Evolutionary conservation across 768 basidiomycete genomes (phyloP), one percentile per base, ranked within the genome.

Genomic region (Auricularia sp.): DNA sequence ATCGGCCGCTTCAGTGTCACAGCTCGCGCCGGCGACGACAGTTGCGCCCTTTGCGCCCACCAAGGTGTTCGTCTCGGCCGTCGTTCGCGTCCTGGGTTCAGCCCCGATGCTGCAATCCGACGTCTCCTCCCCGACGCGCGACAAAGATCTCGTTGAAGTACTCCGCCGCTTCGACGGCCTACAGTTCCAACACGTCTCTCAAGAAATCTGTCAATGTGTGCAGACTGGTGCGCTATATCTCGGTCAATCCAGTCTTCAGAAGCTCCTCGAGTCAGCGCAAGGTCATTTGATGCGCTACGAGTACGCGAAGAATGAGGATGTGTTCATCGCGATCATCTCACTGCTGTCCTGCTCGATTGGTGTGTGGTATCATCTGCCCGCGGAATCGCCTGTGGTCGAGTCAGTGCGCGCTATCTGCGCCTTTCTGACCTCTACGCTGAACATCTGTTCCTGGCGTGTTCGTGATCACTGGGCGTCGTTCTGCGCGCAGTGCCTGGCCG

Each of bases 291-390:
- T 75, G 43, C 89, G 93, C 73, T 74, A 39, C 77, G 7, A 84
- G 83, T 70, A 76, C 81, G 2, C 74, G 80, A 62, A 84, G 80
- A 21, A 51, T 66, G 83, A 84, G 62, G 75, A 72, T 3, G 74
- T 86, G 36, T 82, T 85, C 12, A 71, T 82, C 14, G 70, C 89
- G 54, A 76, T 79, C 4, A 73, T 90, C n/a, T 78, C 81, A 21
- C 79, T 91, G 58, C 74, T 97, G 23, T 80, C 82, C 54, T 82
- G 84, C 6, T 89, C 91, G 0, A 70, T 85, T 64, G 75, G 81
- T 64, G 69, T 85, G 2, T 97, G 87, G 89, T 65, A 77, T 12
- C 39, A 51, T 12, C 16, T 51, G 16, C 16, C 47, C 47, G 47
- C 8, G 47, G 47, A 51, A 16, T 18, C 47, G 47, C 16, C 14